Evolutionary conservation across 2,329 filamentous ascomycete species (phyloP).

Genomic region (Sclerotinia nivalis): DNA sequence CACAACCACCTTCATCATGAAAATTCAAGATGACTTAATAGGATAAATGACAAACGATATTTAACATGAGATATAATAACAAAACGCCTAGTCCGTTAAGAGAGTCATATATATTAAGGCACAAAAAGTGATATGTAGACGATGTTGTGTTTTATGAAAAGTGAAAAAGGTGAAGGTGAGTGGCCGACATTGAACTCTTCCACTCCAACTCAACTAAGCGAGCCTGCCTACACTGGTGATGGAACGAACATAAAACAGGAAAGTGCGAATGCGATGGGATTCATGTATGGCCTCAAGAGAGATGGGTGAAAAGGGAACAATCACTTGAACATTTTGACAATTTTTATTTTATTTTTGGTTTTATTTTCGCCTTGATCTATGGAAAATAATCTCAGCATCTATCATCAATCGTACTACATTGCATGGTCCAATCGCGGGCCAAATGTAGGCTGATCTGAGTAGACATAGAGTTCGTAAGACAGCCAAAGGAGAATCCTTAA

Average conservation of each 20-base stretch:
- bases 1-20: not conserved
- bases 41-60: not conserved
- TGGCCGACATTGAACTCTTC: not conserved
- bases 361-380: slow-evolving; percentile 37
- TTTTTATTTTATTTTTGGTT: slow-evolving; percentile 33
- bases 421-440: slow-evolving; percentile 29
- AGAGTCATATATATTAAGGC: not conserved
- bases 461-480: slow-evolving; percentile 34
- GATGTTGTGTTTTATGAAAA: not conserved
- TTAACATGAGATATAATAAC: not conserved
- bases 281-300: not conserved
- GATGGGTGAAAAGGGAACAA: too few relatives aligned
- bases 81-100: not conserved
- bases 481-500: slow-evolving; percentile 38
- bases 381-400: slow-evolving; percentile 32
- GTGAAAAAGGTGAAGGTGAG: not conserved
- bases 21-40: not conserved
- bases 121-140: not conserved
- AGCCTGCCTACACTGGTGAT: not conserved
- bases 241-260: not conserved
- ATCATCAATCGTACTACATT: slow-evolving; percentile 32
- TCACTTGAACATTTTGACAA: slow-evolving; percentile 5
- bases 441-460: slow-evolving; percentile 33
- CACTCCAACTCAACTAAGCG: not conserved
- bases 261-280: not conserved